A percentile compares a stretch with the other conserved stretches of the same genome.
These are phyloP conservation scores for Ophidiomyces ophidiicola DNA, from an alignment of 2,329 filamentous ascomycete species.

Conservation along the genomic window DNA sequence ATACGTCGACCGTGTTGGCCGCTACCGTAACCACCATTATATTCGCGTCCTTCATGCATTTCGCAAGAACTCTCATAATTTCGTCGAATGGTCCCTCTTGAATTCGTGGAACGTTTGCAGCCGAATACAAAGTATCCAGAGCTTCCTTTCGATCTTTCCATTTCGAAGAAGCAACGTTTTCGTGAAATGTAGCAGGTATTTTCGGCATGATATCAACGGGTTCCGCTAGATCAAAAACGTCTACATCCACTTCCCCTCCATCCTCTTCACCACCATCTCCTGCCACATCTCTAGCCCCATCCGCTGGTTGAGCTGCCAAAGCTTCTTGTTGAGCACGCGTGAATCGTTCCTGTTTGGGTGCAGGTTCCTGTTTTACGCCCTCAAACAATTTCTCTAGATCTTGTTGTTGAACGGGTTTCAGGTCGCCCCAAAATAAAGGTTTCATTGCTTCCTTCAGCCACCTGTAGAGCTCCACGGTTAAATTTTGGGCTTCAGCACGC, in stretches of 20 bases:
- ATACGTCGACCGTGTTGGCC: slow-evolving; percentile 78
- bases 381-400: slow-evolving; percentile 93
- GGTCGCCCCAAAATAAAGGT: slow-evolving; percentile 87
- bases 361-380: slow-evolving; percentile 72
- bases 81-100: slow-evolving; percentile 85
- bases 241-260: slow-evolving; percentile 54
- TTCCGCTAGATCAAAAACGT: slow-evolving; percentile 70
- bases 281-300: slow-evolving; percentile 44
- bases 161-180: slow-evolving; percentile 77
- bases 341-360: slow-evolving; percentile 81
- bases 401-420: slow-evolving; percentile 89
- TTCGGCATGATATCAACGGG: slow-evolving; percentile 77
- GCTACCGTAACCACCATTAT: slow-evolving; percentile 87
- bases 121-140: slow-evolving; percentile 64
- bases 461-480: slow-evolving; percentile 88
- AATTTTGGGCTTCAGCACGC: slow-evolving; percentile 77
- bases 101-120: slow-evolving; percentile 75
- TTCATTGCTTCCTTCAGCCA: slow-evolving; percentile 98
- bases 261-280: slow-evolving; percentile 50
- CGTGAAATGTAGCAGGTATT: slow-evolving; percentile 67
- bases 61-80: slow-evolving; percentile 69
- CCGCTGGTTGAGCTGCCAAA: slow-evolving; percentile 50
- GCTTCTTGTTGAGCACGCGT: slow-evolving; percentile 82
- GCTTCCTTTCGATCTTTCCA: slow-evolving; percentile 98
- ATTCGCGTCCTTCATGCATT: slow-evolving; percentile 98